Conservation (phyloP, 176 grass and related monocot species). For the Oropetium thomaeum region DNA sequence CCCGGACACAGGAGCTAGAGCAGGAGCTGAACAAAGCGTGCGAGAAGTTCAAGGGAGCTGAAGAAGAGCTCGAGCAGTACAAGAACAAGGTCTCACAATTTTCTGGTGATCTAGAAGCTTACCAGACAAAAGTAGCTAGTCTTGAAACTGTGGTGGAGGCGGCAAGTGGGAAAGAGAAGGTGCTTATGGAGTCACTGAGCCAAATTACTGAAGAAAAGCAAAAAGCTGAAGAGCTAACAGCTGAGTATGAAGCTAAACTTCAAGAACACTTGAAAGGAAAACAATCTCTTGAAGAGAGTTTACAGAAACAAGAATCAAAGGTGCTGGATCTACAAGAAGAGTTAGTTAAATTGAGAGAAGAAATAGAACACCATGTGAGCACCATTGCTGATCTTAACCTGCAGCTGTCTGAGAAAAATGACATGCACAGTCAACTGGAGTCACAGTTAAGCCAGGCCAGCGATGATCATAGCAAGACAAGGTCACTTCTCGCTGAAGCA, state of each 20-base stretch:
- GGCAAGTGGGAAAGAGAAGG: conserved; percentile 58
- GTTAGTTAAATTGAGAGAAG: conserved; percentile 53
- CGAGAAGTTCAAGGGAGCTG: conserved; percentile 45
- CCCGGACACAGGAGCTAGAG: conserved; percentile 49
- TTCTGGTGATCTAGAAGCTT: conserved; percentile 47
- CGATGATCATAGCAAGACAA: conserved; percentile 53
- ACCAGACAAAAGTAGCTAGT: conserved; percentile 55
- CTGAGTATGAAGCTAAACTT: conserved; percentile 47
- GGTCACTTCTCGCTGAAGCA: conserved; percentile 58
- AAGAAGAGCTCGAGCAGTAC: conserved; percentile 41
- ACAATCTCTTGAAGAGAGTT: conserved; percentile 51
- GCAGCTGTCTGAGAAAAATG: conserved; percentile 44
- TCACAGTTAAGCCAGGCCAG: conserved; percentile 44
- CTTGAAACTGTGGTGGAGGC: conserved; percentile 61
- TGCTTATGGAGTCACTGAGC: conserved; percentile 52
- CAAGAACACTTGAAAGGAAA: conserved; percentile 53
- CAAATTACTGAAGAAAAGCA: conserved; percentile 67
- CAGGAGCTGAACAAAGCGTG: conserved; percentile 37
- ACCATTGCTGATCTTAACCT: conserved; percentile 50
- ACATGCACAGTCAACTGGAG: conserved; percentile 48
- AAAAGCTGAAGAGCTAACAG: conserved; percentile 49
- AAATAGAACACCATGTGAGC: conserved; percentile 46
- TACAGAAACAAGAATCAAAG: conserved; percentile 57
- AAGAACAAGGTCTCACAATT: conserved; percentile 52
- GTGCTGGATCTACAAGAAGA: conserved; percentile 46